Evolutionary conservation across 148 eudicot species (phyloP).

Genomic region (Fagopyrum tataricum): DNA sequence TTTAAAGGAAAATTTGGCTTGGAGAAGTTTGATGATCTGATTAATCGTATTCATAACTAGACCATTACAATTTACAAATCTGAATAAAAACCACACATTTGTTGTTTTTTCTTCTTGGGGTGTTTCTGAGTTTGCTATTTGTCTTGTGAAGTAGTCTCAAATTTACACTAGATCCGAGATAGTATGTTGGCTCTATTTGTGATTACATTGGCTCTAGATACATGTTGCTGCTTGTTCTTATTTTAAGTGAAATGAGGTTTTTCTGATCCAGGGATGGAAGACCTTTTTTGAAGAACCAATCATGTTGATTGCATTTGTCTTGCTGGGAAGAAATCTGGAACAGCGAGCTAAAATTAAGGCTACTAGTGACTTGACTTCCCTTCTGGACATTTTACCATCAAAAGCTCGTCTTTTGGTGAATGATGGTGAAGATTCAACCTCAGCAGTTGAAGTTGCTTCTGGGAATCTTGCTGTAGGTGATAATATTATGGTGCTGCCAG

Average conservation of each 20-base stretch:
- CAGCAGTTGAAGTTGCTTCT: constrained; percentile 87
- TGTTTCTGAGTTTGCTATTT: neutral
- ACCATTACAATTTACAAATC: neutral
- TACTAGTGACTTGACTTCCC: constrained; percentile 92
- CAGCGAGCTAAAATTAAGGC: constrained; percentile 98
- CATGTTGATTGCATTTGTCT: constrained; percentile 95
- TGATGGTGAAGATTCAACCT: constrained; percentile 42
- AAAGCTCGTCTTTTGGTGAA: constrained; percentile 87
- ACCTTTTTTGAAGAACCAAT: constrained; percentile 42
- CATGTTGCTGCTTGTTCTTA: neutral
- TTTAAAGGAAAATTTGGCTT: neutral
- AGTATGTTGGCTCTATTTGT: neutral
- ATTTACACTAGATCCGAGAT: neutral
- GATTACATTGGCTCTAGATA: neutral
- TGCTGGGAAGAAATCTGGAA: constrained; percentile 95
- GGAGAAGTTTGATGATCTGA: neutral
- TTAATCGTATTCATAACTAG: neutral
- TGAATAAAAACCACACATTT: neutral
- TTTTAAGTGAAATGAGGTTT: constrained; percentile 5
- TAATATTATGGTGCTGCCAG: constrained; percentile 85
- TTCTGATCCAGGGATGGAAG: constrained; percentile 77
- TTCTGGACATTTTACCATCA: constrained; percentile 75
- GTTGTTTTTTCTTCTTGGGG: neutral
- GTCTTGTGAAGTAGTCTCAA: neutral
- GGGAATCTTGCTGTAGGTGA: constrained; percentile 84